Percentiles rank a stretch among this genome's conserved stretches.
These are phyloP conservation scores for Linanthus parryae DNA, from an alignment of 148 eudicot species.

Conservation along the genomic window DNA sequence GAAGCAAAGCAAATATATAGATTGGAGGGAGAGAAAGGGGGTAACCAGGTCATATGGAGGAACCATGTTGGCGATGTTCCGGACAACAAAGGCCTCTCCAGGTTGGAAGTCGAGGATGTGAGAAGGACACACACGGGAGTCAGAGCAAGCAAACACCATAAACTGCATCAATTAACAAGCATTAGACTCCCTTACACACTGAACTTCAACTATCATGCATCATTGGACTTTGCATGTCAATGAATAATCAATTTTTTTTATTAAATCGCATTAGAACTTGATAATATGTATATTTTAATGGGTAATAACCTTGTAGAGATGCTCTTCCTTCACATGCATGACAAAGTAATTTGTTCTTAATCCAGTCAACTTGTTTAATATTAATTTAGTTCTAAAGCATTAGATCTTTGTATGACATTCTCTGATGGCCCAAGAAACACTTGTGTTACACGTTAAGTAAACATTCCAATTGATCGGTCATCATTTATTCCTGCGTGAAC, in stretches of 20 bases:
- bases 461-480: no score
- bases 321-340: no score
- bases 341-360: no score
- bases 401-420: no score
- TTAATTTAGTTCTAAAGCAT: no score
- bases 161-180: conserved; percentile 43
- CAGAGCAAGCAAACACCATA: conserved; percentile 83
- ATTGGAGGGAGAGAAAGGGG: not conserved
- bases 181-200: not conserved
- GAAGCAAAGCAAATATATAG: not conserved
- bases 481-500: no score
- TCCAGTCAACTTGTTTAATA: no score
- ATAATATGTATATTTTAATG: not conserved
- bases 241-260: not conserved
- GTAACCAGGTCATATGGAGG: conserved; percentile 62
- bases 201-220: no score
- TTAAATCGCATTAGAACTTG: not conserved
- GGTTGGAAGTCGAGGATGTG: conserved; percentile 81
- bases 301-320: not conserved
- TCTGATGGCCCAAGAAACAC: no score
- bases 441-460: no score
- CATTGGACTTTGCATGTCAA: not conserved
- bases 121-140: conserved; percentile 84
- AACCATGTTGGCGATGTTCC: conserved; percentile 95
- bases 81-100: conserved; percentile 82